phyloP scores from a whole-genome alignment of 495 filamentous ascomycete species.

The Filosporella fistucella region DNA sequence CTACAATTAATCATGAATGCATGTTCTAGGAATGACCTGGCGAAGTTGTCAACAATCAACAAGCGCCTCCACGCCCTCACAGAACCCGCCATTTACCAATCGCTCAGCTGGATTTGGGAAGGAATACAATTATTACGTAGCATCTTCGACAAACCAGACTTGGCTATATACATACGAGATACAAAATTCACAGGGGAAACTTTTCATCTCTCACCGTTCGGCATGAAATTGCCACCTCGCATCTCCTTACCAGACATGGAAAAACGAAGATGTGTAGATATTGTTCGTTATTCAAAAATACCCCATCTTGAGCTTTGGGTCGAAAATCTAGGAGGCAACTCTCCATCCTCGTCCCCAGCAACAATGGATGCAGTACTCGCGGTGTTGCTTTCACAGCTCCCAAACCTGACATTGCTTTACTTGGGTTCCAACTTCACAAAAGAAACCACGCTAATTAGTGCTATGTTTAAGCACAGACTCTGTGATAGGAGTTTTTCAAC shows the following conservation, averaged over 20 bases:
- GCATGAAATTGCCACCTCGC: background rate
- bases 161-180: background rate
- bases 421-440: slow-evolving; percentile 1
- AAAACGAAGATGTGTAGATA: background rate
- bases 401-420: slow-evolving; percentile 1
- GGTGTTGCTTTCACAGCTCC: background rate
- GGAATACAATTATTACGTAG: background rate
- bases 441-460: background rate
- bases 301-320: background rate
- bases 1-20: background rate
- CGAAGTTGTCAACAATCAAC: background rate
- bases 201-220: background rate
- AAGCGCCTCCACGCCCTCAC: background rate
- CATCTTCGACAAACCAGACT: background rate
- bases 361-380: slow-evolving; percentile 7
- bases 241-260: background rate
- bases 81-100: background rate
- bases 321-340: background rate
- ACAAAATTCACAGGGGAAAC: background rate
- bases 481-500: background rate
- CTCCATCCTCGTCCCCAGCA: background rate
- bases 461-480: background rate
- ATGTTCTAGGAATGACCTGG: background rate
- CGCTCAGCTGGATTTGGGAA: background rate
- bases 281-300: background rate